Evolutionary conservation across 169 alveolate genomes (phyloP).

Genomic region (Babesia ovis): DNA sequence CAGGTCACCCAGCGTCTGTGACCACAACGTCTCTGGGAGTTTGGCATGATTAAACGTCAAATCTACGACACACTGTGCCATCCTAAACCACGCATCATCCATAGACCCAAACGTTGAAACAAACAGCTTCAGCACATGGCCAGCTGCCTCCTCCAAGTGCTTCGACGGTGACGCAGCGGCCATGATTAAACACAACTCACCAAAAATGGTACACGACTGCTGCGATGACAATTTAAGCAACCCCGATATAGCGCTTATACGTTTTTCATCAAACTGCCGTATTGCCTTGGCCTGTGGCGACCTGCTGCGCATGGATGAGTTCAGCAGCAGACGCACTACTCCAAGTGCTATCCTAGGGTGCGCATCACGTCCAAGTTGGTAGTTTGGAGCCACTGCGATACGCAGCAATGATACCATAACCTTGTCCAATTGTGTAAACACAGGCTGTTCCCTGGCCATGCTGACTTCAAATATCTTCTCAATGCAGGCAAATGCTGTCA

Average conservation of each 20-base stretch:
- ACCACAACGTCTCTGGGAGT: constrained; percentile 48
- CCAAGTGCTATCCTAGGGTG: constrained; percentile 33
- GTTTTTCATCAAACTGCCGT: constrained; percentile 35
- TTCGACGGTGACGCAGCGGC: constrained; percentile 12
- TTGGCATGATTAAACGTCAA: constrained; percentile 48
- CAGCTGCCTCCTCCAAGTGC: constrained; percentile 25
- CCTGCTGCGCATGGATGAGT: constrained; percentile 28
- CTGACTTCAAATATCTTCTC: constrained; percentile 66
- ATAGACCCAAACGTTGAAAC: constrained; percentile 47
- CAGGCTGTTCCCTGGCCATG: constrained; percentile 36
- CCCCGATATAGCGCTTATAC: constrained; percentile 19
- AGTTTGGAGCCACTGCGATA: constrained; percentile 48
- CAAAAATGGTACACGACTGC: constrained; percentile 31
- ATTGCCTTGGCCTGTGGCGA: constrained; percentile 11
- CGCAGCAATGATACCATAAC: constrained; percentile 43
- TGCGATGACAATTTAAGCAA: constrained; percentile 22
- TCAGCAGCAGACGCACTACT: constrained; percentile 34
- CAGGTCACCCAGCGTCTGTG: constrained; percentile 29
- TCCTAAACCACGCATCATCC: constrained; percentile 51
- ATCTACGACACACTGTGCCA: constrained; percentile 63
- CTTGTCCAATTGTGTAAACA: constrained; percentile 19
- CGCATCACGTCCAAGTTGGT: constrained; percentile 28
- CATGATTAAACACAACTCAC: constrained; percentile 56
- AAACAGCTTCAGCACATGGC: constrained; percentile 25
- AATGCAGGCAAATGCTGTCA: constrained; percentile 50